phyloP scores from a whole-genome alignment of 2,329 filamentous ascomycete species.

The Colletotrichum viniferum region DNA sequence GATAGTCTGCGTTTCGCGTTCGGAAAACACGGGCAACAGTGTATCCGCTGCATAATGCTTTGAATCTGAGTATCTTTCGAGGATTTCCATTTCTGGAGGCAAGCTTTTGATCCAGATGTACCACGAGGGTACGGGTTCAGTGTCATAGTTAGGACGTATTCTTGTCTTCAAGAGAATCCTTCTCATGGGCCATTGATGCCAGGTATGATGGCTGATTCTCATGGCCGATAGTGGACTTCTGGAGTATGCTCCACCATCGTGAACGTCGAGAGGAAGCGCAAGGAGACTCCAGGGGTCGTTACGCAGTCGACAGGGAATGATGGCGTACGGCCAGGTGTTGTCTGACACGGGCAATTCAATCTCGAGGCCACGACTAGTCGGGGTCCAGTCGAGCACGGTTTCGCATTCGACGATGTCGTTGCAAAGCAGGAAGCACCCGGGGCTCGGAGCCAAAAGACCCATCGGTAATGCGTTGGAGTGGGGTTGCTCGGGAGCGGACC shows the following conservation, averaged over 20 bases:
- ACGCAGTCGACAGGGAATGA: neutral
- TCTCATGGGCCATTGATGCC: neutral
- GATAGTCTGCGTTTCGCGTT: neutral
- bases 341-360: neutral
- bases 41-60: neutral
- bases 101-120: neutral
- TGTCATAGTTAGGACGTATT: neutral
- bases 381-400: neutral
- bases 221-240: rapidly evolving
- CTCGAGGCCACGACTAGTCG: neutral
- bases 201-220: neutral
- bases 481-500: neutral
- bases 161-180: neutral
- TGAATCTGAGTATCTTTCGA: neutral
- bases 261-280: neutral
- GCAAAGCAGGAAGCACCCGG: neutral
- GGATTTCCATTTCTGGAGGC: neutral
- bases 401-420: neutral
- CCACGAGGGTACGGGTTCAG: neutral
- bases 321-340: neutral
- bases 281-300: neutral
- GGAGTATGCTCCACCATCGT: neutral
- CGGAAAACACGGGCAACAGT: neutral
- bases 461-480: neutral
- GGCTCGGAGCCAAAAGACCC: neutral